These are phyloP conservation scores for Solanum lignicaule DNA, from an alignment of 257 asterid species.

Conservation along the genomic window DNA sequence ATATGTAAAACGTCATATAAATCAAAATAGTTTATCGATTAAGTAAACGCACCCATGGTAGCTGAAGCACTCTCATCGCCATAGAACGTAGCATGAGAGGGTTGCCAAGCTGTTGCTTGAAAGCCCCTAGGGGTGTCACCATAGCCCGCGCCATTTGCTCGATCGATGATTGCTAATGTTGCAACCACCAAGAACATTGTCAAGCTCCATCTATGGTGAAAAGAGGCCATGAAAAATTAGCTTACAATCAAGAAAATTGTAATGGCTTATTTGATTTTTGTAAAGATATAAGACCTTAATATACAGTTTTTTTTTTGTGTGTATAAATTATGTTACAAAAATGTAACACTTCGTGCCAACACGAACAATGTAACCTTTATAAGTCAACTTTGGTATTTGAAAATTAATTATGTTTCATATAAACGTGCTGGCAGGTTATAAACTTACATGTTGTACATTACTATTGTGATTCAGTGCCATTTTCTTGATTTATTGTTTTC, in stretches of 20 bases:
- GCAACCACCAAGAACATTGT: conserved; percentile 16
- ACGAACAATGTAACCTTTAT: conserved; percentile 1
- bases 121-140: conserved; percentile 12
- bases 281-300: conserved; percentile 4
- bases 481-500: neutral
- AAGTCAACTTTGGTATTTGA: neutral
- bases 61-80: conserved; percentile 56
- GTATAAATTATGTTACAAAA: neutral
- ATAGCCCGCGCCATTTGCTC: conserved; percentile 23
- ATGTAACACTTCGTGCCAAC: conserved; percentile 21
- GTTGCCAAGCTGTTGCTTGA: conserved; percentile 30
- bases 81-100: conserved; percentile 59
- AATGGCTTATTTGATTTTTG: conserved; percentile 10
- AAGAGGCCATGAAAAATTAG: conserved; percentile 26
- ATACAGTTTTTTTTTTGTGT: conserved; percentile 5
- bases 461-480: neutral
- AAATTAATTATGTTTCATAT: neutral
- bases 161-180: conserved; percentile 6
- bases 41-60: conserved; percentile 40
- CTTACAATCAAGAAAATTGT: neutral
- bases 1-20: neutral
- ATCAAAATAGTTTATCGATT: neutral
- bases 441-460: neutral
- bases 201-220: conserved; percentile 19
- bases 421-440: conserved; percentile 10